A percentile compares a stretch with the other conserved stretches of the same genome.
Conservation (phyloP, 768 basidiomycete species). For the Naganishia friedmannii region DNA sequence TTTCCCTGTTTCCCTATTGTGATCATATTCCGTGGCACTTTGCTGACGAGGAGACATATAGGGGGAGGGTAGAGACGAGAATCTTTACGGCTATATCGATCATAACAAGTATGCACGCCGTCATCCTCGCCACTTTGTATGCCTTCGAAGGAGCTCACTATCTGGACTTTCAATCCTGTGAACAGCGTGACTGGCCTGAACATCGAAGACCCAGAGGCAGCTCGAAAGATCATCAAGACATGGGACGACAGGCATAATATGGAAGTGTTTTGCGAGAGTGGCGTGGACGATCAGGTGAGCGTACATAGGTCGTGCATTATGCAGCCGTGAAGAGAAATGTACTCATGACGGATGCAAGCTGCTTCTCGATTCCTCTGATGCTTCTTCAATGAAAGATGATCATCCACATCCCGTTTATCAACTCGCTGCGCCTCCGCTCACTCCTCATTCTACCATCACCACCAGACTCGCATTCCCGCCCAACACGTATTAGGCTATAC, state of each 20-base stretch:
- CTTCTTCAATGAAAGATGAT: no score
- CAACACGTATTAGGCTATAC: slow-evolving; percentile 43
- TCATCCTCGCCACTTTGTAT: not conserved
- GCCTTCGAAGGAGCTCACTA: not conserved
- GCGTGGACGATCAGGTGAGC: slow-evolving; percentile 51
- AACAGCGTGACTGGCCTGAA: slow-evolving; percentile 49
- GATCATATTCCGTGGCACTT: not conserved
- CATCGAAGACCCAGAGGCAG: slow-evolving; percentile 39
- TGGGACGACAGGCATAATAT: slow-evolving; percentile 49
- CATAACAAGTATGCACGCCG: slow-evolving; percentile 40
- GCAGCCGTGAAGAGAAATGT: not conserved
- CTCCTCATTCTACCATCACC: slow-evolving; percentile 48
- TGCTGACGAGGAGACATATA: not conserved
- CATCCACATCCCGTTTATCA: slow-evolving; percentile 49
- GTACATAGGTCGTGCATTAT: not conserved
- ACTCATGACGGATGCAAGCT: not conserved
- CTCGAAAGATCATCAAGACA: slow-evolving; percentile 47
- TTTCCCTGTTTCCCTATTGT: no score
- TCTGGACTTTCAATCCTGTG: not conserved
- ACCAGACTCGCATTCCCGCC: slow-evolving; percentile 45
- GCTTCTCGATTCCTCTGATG: no score
- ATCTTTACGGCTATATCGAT: slow-evolving; percentile 49
- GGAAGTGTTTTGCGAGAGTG: slow-evolving; percentile 41
- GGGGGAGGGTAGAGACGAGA: slow-evolving; percentile 44
- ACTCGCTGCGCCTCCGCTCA: slow-evolving; percentile 47